phyloP scores from a whole-genome alignment of 345 rosid species.

The Linum trigynum region DNA sequence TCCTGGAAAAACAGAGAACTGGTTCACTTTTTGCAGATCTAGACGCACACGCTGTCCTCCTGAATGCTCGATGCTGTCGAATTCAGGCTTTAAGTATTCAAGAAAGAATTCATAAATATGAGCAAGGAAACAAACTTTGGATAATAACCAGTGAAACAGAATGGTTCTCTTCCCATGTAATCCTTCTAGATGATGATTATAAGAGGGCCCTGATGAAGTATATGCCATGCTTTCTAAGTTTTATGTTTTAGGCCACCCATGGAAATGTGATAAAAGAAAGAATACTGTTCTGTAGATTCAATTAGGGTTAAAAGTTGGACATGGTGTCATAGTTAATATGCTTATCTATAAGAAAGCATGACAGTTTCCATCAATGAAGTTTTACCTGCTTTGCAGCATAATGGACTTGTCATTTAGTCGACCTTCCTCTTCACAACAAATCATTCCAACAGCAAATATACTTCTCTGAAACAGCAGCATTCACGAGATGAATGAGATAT shows the following conservation, averaged over 20 bases:
- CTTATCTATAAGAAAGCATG: too few relatives aligned
- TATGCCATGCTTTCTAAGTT: too few relatives aligned
- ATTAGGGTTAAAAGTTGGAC: too few relatives aligned
- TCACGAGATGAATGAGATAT: constrained; percentile 18
- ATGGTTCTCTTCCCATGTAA: neutral
- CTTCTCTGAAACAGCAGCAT: constrained; percentile 53
- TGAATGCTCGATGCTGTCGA: constrained; percentile 63
- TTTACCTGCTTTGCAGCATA: constrained; percentile 83
- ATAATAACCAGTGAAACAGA: too few relatives aligned
- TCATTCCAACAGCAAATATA: constrained; percentile 78
- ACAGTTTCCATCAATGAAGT: neutral
- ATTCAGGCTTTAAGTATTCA: neutral
- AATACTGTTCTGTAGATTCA: too few relatives aligned
- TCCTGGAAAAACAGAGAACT: constrained; percentile 87
- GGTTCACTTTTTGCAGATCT: constrained; percentile 55
- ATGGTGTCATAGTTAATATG: too few relatives aligned
- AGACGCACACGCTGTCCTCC: constrained; percentile 78
- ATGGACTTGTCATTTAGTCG: constrained; percentile 78
- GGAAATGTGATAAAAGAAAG: too few relatives aligned
- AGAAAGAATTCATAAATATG: neutral
- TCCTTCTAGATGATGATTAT: neutral
- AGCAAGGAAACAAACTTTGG: neutral
- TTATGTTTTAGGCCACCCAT: too few relatives aligned
- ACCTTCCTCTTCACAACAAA: constrained; percentile 94
- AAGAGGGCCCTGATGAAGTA: constrained; percentile 1